Evolutionary conservation across 257 asterid species (phyloP).

Genomic region (Paulownia fortunei): DNA sequence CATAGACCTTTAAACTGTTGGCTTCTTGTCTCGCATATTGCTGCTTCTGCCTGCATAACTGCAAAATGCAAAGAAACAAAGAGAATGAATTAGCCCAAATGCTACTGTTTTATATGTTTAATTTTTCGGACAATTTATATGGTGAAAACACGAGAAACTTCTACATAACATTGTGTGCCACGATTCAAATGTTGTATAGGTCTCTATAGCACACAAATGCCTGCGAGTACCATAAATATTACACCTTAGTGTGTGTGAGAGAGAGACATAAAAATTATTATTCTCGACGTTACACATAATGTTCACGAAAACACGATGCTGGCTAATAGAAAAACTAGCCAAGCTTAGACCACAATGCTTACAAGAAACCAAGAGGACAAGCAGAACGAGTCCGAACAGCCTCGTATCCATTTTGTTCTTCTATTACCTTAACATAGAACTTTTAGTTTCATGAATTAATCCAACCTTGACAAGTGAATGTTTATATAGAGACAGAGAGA

Average conservation of each 20-base stretch:
- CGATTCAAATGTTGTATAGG: too few species aligned
- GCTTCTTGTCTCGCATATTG: conserved; percentile 36
- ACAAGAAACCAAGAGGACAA: conserved; percentile 38
- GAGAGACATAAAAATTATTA: too few species aligned
- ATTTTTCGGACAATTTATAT: too few species aligned
- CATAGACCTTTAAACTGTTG: conserved; percentile 22
- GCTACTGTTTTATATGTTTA: neutral
- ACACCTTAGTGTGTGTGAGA: too few species aligned
- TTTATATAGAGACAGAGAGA: neutral
- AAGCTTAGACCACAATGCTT: neutral
- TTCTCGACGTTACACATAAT: too few species aligned
- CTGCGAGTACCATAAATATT: too few species aligned
- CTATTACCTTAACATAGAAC: neutral
- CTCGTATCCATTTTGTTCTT: conserved; percentile 22
- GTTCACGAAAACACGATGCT: too few species aligned
- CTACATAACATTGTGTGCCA: too few species aligned
- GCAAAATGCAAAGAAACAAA: neutral
- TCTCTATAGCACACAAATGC: too few species aligned
- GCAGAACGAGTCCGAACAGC: conserved; percentile 13
- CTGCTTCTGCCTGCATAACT: conserved; percentile 29
- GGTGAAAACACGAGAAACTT: too few species aligned
- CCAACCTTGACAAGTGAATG: neutral
- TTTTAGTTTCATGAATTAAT: neutral
- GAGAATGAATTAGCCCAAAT: neutral
- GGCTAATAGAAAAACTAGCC: neutral